A percentile compares a stretch with the other conserved stretches of the same genome.
Conservation (phyloP, 1,139 yeast genomes). For the Taphrina wiesneri region DNA sequence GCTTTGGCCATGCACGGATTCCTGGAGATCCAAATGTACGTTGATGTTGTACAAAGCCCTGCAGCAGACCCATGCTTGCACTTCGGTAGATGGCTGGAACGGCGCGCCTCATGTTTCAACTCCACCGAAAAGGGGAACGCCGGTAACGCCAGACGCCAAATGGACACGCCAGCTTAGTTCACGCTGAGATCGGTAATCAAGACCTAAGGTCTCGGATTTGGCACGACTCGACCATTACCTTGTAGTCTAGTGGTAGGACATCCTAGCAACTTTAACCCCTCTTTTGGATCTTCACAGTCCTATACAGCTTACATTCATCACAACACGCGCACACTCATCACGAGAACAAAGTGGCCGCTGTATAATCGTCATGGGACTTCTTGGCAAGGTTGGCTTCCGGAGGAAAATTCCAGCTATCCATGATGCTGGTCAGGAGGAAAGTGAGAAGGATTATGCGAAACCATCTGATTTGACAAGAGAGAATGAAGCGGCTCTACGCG, state of each 20-base stretch:
- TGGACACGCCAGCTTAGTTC: background rate
- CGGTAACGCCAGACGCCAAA: background rate
- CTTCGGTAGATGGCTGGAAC: background rate
- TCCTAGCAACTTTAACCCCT: background rate
- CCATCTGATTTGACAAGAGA: conserved; percentile 24
- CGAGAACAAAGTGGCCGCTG: background rate
- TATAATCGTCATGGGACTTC: conserved; percentile 25
- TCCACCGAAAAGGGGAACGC: background rate
- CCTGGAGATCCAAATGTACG: too few relatives aligned
- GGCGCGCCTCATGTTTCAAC: background rate
- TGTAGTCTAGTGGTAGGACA: too few relatives aligned
- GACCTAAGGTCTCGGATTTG: too few relatives aligned
- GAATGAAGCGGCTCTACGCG: conserved; percentile 27
- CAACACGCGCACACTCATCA: background rate
- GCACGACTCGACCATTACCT: too few relatives aligned
- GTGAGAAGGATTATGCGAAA: conserved; percentile 17
- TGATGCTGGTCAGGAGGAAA: background rate
- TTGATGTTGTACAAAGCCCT: too few relatives aligned
- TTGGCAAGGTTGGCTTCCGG: conserved; percentile 26
- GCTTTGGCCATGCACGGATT: too few relatives aligned
- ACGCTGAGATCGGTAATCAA: background rate
- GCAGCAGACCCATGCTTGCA: too few relatives aligned
- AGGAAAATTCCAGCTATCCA: conserved; percentile 13
- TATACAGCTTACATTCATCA: too few relatives aligned
- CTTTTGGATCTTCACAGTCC: background rate